These are phyloP conservation scores for Beauveria sp. DNA, from an alignment of 2,329 filamentous ascomycete species.

Conservation along the genomic window DNA sequence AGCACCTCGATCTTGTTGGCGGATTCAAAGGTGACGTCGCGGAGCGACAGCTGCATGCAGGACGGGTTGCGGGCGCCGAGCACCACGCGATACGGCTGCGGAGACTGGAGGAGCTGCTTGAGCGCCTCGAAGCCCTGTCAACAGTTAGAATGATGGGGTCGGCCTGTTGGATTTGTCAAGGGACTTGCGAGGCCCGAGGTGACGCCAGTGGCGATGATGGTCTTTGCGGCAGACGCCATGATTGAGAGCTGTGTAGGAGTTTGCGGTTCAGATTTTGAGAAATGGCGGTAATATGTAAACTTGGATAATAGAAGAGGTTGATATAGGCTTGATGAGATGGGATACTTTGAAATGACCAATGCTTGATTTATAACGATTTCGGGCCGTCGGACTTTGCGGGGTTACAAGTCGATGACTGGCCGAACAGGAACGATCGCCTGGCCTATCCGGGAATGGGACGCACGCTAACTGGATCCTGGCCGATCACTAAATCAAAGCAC, in stretches of 20 bases:
- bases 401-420: background rate
- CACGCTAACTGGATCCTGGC: background rate
- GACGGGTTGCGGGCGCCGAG: conserved; percentile 41
- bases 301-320: no score
- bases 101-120: conserved; percentile 39
- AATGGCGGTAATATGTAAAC: background rate
- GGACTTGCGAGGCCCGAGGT: conserved; percentile 40
- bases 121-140: conserved; percentile 44
- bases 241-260: background rate
- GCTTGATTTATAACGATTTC: background rate
- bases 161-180: background rate
- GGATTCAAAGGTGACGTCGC: conserved; percentile 33
- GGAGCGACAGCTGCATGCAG: conserved; percentile 33
- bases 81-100: conserved; percentile 40
- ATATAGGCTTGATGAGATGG: background rate
- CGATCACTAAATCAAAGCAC: background rate
- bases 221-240: conserved; percentile 28
- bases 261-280: no score
- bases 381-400: background rate
- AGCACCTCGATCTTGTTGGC: conserved; percentile 36
- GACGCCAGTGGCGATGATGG: conserved; percentile 42
- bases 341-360: no score
- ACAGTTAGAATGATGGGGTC: background rate
- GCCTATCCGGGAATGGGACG: background rate
- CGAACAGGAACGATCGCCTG: background rate